Conservation (phyloP, 495 filamentous ascomycete species). For the Aspergillus affinis region DNA sequence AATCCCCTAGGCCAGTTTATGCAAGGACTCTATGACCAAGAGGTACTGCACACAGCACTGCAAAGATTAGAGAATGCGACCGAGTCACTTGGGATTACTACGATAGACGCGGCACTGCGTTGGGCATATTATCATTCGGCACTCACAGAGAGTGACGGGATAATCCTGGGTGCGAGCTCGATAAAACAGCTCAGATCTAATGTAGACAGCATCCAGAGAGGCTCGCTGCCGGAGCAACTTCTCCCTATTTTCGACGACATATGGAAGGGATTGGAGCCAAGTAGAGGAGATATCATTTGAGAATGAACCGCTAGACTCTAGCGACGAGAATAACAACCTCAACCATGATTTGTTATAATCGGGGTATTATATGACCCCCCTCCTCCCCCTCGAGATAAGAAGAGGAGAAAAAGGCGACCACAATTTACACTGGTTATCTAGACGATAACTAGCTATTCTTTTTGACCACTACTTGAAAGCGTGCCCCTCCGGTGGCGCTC, state of each 20-base stretch:
- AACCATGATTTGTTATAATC: too few relatives aligned
- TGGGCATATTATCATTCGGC: conserved; percentile 36
- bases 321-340: too few relatives aligned
- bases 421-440: too few relatives aligned
- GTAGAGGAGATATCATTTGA: neutral
- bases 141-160: conserved; percentile 29
- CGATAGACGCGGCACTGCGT: conserved; percentile 30
- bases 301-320: too few relatives aligned
- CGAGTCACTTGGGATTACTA: conserved; percentile 20
- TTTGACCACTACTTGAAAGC: too few relatives aligned
- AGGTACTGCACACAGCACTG: conserved; percentile 24
- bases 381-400: too few relatives aligned
- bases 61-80: conserved; percentile 15
- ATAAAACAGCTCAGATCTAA: conserved; percentile 30
- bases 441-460: too few relatives aligned
- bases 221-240: conserved; percentile 30
- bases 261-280: neutral
- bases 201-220: conserved; percentile 24
- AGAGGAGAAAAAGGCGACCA: too few relatives aligned
- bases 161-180: conserved; percentile 37
- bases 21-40: conserved; percentile 23
- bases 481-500: too few relatives aligned
- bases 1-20: conserved; percentile 16
- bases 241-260: too few relatives aligned
- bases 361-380: too few relatives aligned